Evolutionary conservation across 2,329 filamentous ascomycete species (phyloP).

Genomic region (Akanthomyces lecanii): DNA sequence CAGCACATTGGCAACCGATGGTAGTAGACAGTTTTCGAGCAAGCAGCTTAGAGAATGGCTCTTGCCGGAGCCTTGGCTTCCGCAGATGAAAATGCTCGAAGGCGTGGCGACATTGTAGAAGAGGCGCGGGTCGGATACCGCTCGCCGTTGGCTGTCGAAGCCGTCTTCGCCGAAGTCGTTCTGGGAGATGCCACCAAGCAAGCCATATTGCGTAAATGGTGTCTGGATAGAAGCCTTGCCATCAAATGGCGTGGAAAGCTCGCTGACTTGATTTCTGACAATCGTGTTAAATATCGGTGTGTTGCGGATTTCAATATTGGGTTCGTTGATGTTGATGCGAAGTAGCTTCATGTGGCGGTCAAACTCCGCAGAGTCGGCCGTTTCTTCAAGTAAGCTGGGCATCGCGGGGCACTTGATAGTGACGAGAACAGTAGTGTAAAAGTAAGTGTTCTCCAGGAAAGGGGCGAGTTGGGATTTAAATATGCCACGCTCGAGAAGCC

Average conservation of each 20-base stretch:
- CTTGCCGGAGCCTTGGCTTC: conserved; percentile 61
- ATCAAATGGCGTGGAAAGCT: neutral
- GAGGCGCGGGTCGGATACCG: conserved; percentile 27
- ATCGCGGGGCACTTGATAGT: neutral
- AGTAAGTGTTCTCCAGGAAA: neutral
- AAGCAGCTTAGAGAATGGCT: conserved; percentile 56
- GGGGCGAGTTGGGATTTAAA: neutral
- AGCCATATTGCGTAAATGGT: conserved; percentile 28
- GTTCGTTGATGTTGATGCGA: no score
- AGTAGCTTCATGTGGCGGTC: conserved; percentile 13
- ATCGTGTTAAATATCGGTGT: conserved; percentile 30
- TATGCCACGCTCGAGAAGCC: neutral
- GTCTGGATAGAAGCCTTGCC: conserved; percentile 25
- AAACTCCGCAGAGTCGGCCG: conserved; percentile 1
- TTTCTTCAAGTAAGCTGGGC: neutral
- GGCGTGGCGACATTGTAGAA: conserved; percentile 47
- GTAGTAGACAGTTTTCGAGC: conserved; percentile 54
- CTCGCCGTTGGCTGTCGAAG: neutral
- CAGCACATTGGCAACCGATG: conserved; percentile 40
- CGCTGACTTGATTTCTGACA: conserved; percentile 19
- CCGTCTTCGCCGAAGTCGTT: neutral
- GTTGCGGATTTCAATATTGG: conserved; percentile 23
- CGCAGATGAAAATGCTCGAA: conserved; percentile 59
- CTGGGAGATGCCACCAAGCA: conserved; percentile 8
- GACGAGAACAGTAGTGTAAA: neutral